Conservation (phyloP, 345 rosid genomes). For the Aquilaria sinensis region DNA sequence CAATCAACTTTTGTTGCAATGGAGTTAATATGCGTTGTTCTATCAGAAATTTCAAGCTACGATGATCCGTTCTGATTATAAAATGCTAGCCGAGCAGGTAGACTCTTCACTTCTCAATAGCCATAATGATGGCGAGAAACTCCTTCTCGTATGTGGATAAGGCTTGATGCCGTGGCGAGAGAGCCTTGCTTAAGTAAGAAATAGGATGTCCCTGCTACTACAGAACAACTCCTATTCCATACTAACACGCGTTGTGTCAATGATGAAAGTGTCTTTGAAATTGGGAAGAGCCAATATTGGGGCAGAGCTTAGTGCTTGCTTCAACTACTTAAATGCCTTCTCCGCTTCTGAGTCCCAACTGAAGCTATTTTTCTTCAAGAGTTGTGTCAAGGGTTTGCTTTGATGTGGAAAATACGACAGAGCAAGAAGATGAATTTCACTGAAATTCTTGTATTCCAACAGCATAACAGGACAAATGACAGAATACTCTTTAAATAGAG, state of each 20-base stretch:
- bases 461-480: rapidly evolving
- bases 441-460: too few relatives aligned
- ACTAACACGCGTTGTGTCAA: too few relatives aligned
- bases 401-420: too few relatives aligned
- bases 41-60: neutral
- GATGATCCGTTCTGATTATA: neutral
- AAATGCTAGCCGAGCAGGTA: neutral
- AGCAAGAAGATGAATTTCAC: too few relatives aligned
- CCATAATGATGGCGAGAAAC: neutral
- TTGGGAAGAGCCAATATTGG: neutral
- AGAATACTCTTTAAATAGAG: too few relatives aligned
- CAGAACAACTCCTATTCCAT: too few relatives aligned
- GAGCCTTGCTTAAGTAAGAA: too few relatives aligned
- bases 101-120: neutral
- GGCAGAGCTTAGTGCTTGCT: neutral
- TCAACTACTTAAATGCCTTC: neutral
- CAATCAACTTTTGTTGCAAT: neutral
- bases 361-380: neutral
- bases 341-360: neutral
- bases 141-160: too few relatives aligned
- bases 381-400: neutral
- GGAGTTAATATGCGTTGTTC: neutral
- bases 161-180: too few relatives aligned
- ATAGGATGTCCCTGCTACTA: too few relatives aligned
- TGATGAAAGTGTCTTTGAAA: neutral